Conservation (phyloP, 2,329 filamentous ascomycete species). For the Exophiala dermatitidis region DNA sequence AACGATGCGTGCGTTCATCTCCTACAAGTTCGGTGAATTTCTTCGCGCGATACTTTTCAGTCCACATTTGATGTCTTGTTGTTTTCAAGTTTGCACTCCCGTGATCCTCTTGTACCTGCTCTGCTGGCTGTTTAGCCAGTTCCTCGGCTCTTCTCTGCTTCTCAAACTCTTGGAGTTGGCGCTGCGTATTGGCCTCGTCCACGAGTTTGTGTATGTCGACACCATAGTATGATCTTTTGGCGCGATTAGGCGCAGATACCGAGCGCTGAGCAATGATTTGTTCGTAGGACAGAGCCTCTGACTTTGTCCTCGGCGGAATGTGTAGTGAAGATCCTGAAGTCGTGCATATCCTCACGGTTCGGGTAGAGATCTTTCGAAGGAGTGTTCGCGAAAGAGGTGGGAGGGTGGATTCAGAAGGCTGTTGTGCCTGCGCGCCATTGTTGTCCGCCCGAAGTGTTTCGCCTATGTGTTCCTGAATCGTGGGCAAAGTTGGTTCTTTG, state of each 20-base stretch:
- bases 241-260: slow-evolving; percentile 44
- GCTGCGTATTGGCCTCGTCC: slow-evolving; percentile 58
- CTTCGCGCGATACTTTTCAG: slow-evolving; percentile 89
- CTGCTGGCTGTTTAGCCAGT: slow-evolving; percentile 25
- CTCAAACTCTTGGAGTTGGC: slow-evolving; percentile 32
- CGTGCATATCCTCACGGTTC: slow-evolving; percentile 37
- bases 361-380: slow-evolving; percentile 13
- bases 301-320: slow-evolving; percentile 35
- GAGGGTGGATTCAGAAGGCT: slow-evolving; percentile 1
- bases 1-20: slow-evolving; percentile 85
- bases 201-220: slow-evolving; percentile 83
- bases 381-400: slow-evolving; percentile 15
- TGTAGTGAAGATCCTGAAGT: slow-evolving; percentile 44
- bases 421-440: neutral
- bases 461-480: slow-evolving; percentile 1
- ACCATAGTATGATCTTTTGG: slow-evolving; percentile 70
- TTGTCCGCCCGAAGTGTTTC: slow-evolving; percentile 1
- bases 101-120: slow-evolving; percentile 27
- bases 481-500: slow-evolving; percentile 1
- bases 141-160: slow-evolving; percentile 26
- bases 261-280: slow-evolving; percentile 50
- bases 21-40: slow-evolving; percentile 91
- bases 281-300: slow-evolving; percentile 43
- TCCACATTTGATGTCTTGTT: slow-evolving; percentile 59
- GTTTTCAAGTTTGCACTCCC: slow-evolving; percentile 30